Base-by-base conservation (phyloP, 1,139 yeast genomes). In the Taiozyma sp. region DNA sequence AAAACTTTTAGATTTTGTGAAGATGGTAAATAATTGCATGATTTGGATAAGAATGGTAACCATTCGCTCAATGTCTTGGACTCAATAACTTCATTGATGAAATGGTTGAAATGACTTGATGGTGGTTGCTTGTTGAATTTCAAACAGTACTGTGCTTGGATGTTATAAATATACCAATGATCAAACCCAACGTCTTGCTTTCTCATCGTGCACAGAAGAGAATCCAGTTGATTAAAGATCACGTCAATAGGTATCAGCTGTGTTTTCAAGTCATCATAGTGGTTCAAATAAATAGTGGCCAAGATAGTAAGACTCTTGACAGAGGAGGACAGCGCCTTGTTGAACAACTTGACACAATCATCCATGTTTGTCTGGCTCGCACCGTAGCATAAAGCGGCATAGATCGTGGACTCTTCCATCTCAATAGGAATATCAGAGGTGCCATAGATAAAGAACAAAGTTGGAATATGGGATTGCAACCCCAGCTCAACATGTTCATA, bases 101-200 rank as follows among this genome's bases (percentile, higher is more conserved):
- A 55, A 7, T 48, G 41, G 1, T 26, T 19, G 6, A 24, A n/a
- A 50, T 59, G 56, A 11, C 53, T 47, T 14, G 41, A 16, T 11
- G 63, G 56, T 16, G 59, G 54, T 6, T 51, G 42, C 22, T 57
- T 56, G 22, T 58, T 55, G 47, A 56, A 60, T 19, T 55, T 50
- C 29, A 58, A 45, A 26, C 56, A 51, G 40, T 57, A 60, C 16
- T 48, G 43, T 0, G 61, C 50, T 21, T 59, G 50, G 4, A 59
- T 47, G 13, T 47, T 47, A 29, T 54, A 57, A 16, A 53, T 42
- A 37, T 53, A 51, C 61, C 62, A 54, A 28, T 51, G 54, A 39
- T 55, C 50, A 32, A 43, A 41, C 4, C 43, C 39, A 30, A 43
- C 30, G n/a, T 40, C 34, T 9, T 43, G 30, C 11, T 42, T 26